Evolutionary conservation across 1,284 basidiomycete genomes (phyloP), one percentile per base, ranked within the genome.

Genomic region (Melanopsichium pennsylvanicum): DNA sequence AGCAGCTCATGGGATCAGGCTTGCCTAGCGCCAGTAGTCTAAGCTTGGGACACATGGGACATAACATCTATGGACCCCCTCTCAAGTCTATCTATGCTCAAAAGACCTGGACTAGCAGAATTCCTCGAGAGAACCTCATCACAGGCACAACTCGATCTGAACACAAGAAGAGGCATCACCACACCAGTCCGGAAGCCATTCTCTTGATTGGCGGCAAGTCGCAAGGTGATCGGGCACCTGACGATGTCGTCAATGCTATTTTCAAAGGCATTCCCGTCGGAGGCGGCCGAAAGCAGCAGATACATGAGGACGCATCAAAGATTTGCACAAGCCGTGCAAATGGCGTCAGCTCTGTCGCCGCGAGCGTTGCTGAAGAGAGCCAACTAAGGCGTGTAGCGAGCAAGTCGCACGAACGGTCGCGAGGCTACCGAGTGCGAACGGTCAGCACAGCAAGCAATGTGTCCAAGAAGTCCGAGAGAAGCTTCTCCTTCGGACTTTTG

Each of bases 191-290:
- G 11, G 19, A 38, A 0, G 58, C 56, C 21, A 39, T 51, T 22
- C 55, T 72, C 40, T 52, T 55, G 11, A 45, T 43, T 18, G 47
- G 45, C 10, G 49, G 36, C n/a, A n/a, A n/a, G n/a, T n/a, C n/a
- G 11, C 62, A 71, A 42, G 56, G 55, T 6, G 73, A 74, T 18
- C 54, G 66, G 7, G 51, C 62, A 7, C 71, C 73, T 13, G 71
- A 75, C 26, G 63, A 68, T 15, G 32, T 75, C 4, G 52, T 75
- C 40, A 56, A 68, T 22, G 70, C 70, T 36, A 68, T 75, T 42
- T 75, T 75, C 55, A 58, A 58, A 21, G 62, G 68, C 21, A 62
- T 70, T 12, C 33, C 49, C 15, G 54, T 69, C 8, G 66, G 66
- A 21, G 60, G 66, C 15, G 57, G 61, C 33, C 48, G 54, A 31